Conservation (phyloP, 225 moss, liverwort and hornwort species). For the Neckera pumila region DNA sequence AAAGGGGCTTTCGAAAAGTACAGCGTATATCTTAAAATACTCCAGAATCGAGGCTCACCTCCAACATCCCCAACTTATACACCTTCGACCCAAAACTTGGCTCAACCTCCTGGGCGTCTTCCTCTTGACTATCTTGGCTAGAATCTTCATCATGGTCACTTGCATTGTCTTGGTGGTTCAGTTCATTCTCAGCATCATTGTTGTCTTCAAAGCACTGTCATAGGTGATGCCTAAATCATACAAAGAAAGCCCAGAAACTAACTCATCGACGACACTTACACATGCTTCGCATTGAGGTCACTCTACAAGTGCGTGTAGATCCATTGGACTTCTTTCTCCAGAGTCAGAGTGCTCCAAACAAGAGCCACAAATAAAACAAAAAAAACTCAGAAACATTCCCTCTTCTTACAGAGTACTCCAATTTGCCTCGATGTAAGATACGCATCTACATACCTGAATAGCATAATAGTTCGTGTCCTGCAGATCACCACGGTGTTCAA, state of each 20-base stretch:
- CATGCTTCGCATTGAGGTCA: background rate
- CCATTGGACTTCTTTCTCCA: background rate
- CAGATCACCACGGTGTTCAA: background rate
- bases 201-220: slow-evolving; percentile 32
- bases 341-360: background rate
- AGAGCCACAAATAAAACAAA: background rate
- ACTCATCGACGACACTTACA: background rate
- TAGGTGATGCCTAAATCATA: background rate
- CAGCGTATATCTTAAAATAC: background rate
- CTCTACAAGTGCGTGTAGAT: background rate
- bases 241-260: background rate
- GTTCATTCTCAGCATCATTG: slow-evolving; percentile 1
- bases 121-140: slow-evolving; percentile 24
- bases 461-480: slow-evolving; percentile 46
- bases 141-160: slow-evolving; percentile 18
- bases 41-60: slow-evolving; percentile 12
- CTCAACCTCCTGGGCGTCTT: slow-evolving; percentile 6
- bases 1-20: background rate
- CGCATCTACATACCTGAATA: slow-evolving; percentile 23
- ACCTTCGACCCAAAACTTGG: slow-evolving; percentile 25
- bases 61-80: slow-evolving; percentile 39
- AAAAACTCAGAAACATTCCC: background rate
- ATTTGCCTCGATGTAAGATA: background rate
- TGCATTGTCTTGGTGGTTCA: background rate
- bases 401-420: background rate